Conservation (phyloP, 352 stramenopile species). For the Elongisporangium anandrum region DNA sequence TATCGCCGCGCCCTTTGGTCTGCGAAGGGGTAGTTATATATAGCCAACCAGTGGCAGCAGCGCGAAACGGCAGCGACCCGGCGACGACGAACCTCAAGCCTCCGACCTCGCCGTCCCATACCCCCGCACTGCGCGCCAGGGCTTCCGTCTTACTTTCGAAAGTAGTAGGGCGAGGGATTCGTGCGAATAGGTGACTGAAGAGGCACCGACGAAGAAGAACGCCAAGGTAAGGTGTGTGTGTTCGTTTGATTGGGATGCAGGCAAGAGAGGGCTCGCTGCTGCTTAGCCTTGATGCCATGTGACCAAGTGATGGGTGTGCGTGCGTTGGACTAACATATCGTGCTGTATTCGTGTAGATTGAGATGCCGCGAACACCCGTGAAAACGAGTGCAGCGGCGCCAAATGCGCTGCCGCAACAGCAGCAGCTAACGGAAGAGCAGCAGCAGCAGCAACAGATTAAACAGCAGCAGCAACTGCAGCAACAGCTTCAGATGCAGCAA, state of each 20-base stretch:
- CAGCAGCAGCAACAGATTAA: slow-evolving; percentile 15
- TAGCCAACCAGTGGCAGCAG: slow-evolving; percentile 5
- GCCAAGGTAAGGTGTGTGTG: slow-evolving; percentile 10
- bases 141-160: slow-evolving; percentile 1
- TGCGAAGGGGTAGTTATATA: slow-evolving; percentile 5
- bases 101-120: neutral
- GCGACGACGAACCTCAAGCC: slow-evolving; percentile 4
- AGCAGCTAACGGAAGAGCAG: slow-evolving; percentile 9
- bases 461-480: slow-evolving; percentile 21
- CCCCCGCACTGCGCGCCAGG: neutral
- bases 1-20: neutral
- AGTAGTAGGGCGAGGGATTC: slow-evolving; percentile 23
- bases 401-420: slow-evolving; percentile 15
- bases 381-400: slow-evolving; percentile 10
- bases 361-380: slow-evolving; percentile 20
- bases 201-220: slow-evolving; percentile 32
- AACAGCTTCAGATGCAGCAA: slow-evolving; percentile 15
- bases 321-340: neutral
- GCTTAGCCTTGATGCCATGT: neutral
- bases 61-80: slow-evolving; percentile 11
- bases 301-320: neutral
- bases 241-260: slow-evolving; percentile 6
- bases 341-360: neutral
- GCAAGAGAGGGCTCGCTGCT: slow-evolving; percentile 1
- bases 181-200: slow-evolving; percentile 42